phyloP scores from a whole-genome alignment of 805 yeast genomes.

The Ogataea minuta region DNA sequence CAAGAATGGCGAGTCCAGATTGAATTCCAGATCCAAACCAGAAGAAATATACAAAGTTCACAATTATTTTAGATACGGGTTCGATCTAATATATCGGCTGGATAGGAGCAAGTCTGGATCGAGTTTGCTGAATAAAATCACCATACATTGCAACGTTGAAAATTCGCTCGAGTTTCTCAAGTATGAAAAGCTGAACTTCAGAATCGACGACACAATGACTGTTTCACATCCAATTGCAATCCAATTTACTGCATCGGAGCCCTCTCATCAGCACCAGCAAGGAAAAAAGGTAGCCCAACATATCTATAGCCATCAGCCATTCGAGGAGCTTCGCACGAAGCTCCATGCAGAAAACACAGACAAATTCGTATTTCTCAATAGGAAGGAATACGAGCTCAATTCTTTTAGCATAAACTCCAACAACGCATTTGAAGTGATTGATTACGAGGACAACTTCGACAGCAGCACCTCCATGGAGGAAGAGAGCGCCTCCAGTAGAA shows the following conservation, averaged over 20 bases:
- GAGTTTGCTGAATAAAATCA: slow-evolving; percentile 42
- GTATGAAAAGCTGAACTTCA: slow-evolving; percentile 47
- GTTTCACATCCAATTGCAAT: neutral
- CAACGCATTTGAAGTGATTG: slow-evolving; percentile 30
- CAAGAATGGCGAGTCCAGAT: slow-evolving; percentile 38
- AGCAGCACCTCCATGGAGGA: slow-evolving; percentile 9
- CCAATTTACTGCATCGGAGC: neutral
- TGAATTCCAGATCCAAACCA: slow-evolving; percentile 19
- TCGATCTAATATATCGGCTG: slow-evolving; percentile 52
- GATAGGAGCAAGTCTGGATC: slow-evolving; percentile 26
- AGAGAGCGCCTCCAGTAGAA: neutral
- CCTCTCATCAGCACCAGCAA: neutral
- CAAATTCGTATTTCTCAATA: slow-evolving; percentile 32
- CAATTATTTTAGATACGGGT: slow-evolving; percentile 54
- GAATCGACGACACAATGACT: neutral
- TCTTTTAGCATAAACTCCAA: slow-evolving; percentile 19
- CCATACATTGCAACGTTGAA: slow-evolving; percentile 52
- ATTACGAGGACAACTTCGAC: slow-evolving; percentile 27
- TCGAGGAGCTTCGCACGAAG: neutral
- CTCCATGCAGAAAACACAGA: slow-evolving; percentile 8
- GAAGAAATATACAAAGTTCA: slow-evolving; percentile 40
- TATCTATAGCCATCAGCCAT: slow-evolving; percentile 2
- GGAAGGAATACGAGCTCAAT: slow-evolving; percentile 34
- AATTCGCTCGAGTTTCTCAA: slow-evolving; percentile 52
- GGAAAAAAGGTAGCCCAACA: neutral